Base-by-base conservation (phyloP, 1,284 basidiomycete species). In the Irpex rosettiformis region DNA sequence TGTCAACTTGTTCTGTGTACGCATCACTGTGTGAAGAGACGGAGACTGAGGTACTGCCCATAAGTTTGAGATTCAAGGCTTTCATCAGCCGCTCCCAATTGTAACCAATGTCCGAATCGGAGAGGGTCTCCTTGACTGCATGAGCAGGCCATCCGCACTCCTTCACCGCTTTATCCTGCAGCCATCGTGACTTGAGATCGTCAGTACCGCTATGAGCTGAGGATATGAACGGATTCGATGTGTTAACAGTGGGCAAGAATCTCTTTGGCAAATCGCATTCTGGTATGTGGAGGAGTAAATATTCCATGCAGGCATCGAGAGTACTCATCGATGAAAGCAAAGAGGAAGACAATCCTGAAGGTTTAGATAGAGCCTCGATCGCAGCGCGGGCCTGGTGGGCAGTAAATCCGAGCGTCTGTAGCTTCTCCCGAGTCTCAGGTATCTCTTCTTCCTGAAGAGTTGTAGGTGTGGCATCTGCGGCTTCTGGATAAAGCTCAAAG, bases 81-180 rank as follows among this genome's bases (percentile, higher is more conserved):
- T 77, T 76, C 33, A 85, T 64, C 16, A 90, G 78, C 4, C 73
- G 66, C 49, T 76, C 75, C 81, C 82, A 81, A 71, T 77, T 75
- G 65, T 81, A 76, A 52, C 70, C 69, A 57, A 77, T 66, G 49
- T 63, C 71, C 42, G 69, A 67, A 64, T 77, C 70, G 6, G 67
- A 65, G 54, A 83, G 76, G 56, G 77, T 81, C 27, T 79, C 76
- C 65, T 84, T 85, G 13, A 95, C 91, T 7, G 82, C 77, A 59
- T 88, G 83, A 1, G 82, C 74, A 5, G 94, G 94, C 76, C 89
- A 95, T 2, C 94, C 95, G 45, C 89, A 91, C 67, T 91, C 84
- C 68, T 93, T 94, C 57, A 89, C 80, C 2, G 93, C 84, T 66
- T 88, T 86, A 56, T 97, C 93, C 61, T 89, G 83, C 1, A 90